phyloP scores from a whole-genome alignment of 2,329 filamentous ascomycete species.

The Capronia americana region DNA sequence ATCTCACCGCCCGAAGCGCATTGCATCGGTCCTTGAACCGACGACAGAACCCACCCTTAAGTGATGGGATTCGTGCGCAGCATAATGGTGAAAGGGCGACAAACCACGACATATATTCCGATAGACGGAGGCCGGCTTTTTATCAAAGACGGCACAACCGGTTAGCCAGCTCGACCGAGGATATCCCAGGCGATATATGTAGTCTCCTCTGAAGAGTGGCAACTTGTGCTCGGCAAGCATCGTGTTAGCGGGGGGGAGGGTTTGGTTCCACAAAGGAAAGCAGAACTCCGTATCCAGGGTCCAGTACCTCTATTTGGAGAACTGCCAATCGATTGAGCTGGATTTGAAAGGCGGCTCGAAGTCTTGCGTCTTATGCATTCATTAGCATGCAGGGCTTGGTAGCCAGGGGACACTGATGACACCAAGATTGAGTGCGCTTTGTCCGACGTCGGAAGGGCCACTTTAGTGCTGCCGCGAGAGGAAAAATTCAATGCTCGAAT shows the following conservation, averaged over 20 bases:
- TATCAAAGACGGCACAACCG: background rate
- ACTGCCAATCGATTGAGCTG: slow-evolving; percentile 17
- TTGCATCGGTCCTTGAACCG: background rate
- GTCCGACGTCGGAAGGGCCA: slow-evolving; percentile 34
- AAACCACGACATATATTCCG: slow-evolving; percentile 1
- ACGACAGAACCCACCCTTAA: background rate
- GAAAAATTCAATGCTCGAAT: background rate
- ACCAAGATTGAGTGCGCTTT: slow-evolving; percentile 1
- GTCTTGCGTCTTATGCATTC: slow-evolving; percentile 6
- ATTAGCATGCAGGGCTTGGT: slow-evolving; percentile 30
- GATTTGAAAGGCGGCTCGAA: slow-evolving; percentile 33
- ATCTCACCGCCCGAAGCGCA: background rate
- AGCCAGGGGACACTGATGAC: slow-evolving; percentile 17
- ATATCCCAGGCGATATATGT: background rate
- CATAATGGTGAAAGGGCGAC: background rate
- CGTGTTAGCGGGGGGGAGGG: background rate
- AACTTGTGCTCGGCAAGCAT: background rate
- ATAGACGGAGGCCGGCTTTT: background rate
- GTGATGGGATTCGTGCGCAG: background rate
- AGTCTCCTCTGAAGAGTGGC: background rate
- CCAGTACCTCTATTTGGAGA: background rate
- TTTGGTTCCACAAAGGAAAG: background rate
- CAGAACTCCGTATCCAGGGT: slow-evolving; percentile 11
- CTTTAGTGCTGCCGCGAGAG: slow-evolving; percentile 26
- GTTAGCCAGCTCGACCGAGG: background rate